phyloP scores from a whole-genome alignment of 2,329 filamentous ascomycete genomes.

The Magnaporthiopsis rhizophila region DNA sequence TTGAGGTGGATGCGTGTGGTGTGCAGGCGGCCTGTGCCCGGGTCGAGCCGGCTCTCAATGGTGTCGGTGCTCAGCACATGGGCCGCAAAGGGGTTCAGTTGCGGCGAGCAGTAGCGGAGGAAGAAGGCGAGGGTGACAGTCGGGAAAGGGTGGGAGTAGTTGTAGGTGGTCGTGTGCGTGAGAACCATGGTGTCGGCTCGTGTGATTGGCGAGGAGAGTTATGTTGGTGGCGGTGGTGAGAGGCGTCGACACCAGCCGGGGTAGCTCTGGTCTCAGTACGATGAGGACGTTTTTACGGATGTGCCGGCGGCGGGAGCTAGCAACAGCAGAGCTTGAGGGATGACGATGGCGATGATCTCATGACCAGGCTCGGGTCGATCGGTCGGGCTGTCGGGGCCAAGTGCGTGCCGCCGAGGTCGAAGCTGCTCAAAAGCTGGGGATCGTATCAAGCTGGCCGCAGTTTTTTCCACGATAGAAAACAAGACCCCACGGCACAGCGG shows the following conservation, averaged over 20 bases:
- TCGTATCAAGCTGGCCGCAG: not conserved
- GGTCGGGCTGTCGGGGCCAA: not conserved
- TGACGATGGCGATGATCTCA: not conserved
- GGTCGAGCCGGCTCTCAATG: constrained; percentile 66
- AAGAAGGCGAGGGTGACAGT: constrained; percentile 86
- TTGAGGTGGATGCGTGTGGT: constrained; percentile 77
- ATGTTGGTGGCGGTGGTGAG: not conserved
- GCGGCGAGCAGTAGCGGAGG: constrained; percentile 68
- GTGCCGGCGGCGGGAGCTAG: not conserved
- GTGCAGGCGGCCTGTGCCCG: constrained; percentile 63
- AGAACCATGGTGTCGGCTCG: constrained; percentile 46
- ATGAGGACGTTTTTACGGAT: not conserved
- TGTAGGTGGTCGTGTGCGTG: constrained; percentile 58
- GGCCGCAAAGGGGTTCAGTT: constrained; percentile 68
- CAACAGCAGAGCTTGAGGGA: not conserved
- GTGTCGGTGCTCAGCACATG: constrained; percentile 81
- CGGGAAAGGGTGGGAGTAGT: constrained; percentile 73
- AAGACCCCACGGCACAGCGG: not conserved
- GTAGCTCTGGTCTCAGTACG: not conserved
- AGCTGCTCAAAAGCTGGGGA: not conserved
- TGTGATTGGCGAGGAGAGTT: not conserved
- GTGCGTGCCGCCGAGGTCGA: not conserved
- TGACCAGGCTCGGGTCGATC: not conserved
- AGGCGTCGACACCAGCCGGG: no score
- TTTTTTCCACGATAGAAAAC: not conserved